phyloP scores from a whole-genome alignment of 2,329 filamentous ascomycete genomes.

The Talaromyces piceae region DNA sequence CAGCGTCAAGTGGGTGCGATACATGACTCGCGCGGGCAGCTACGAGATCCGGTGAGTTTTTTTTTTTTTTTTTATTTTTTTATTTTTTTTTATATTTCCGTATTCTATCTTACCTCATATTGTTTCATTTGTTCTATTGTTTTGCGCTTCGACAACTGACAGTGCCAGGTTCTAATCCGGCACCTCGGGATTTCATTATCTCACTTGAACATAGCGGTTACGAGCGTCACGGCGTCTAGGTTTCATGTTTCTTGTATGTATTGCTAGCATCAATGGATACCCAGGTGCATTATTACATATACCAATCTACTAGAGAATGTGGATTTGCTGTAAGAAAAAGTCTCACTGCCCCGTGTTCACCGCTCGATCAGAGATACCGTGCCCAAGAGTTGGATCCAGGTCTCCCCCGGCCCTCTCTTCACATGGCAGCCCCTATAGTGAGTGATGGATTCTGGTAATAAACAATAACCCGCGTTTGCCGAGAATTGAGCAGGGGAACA shows the following conservation, averaged over 20 bases:
- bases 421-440: too few species aligned
- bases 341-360: too few species aligned
- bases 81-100: not conserved
- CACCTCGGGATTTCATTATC: not conserved
- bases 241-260: not conserved
- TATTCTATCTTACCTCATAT: too few species aligned
- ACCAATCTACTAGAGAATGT: too few species aligned
- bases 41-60: constrained; percentile 76
- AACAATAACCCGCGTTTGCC: too few species aligned
- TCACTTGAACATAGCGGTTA: constrained; percentile 6
- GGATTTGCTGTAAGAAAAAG: too few species aligned
- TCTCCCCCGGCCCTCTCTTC: too few species aligned
- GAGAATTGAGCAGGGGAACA: too few species aligned
- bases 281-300: not conserved
- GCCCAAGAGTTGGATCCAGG: too few species aligned
- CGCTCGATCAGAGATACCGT: too few species aligned
- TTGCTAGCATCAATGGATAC: constrained; percentile 4
- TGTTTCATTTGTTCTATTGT: too few species aligned
- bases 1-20: constrained; percentile 97
- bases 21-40: constrained; percentile 96
- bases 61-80: not conserved
- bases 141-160: not conserved
- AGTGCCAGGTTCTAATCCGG: constrained; percentile 2
- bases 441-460: too few species aligned
- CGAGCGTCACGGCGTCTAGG: constrained; percentile 16